A percentile compares a stretch with the other conserved stretches of the same genome.
These are phyloP conservation scores for Mycena belliarum DNA, from an alignment of 768 basidiomycete genomes.

Conservation along the genomic window DNA sequence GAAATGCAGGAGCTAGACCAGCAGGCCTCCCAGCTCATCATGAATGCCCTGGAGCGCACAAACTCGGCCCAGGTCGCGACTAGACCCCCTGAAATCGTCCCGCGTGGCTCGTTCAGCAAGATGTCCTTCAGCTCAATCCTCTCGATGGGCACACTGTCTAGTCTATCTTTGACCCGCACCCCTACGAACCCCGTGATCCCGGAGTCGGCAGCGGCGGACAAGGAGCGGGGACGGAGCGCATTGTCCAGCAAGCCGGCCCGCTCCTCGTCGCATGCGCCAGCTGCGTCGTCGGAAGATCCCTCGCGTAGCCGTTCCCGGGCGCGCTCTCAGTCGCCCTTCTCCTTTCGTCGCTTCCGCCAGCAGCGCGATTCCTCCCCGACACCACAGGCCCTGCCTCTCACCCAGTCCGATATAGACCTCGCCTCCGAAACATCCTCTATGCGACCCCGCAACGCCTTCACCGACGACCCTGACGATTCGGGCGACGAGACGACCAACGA, in stretches of 20 bases:
- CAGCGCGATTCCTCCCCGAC: conserved; percentile 58
- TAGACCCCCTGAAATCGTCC: conserved; percentile 36
- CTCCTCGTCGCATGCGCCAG: conserved; percentile 49
- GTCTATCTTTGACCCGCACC: conserved; percentile 61
- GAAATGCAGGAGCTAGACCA: conserved; percentile 42
- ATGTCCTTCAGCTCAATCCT: conserved; percentile 67
- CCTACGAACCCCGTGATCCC: conserved; percentile 37
- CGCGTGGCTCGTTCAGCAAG: conserved; percentile 51
- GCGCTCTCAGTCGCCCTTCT: conserved; percentile 82
- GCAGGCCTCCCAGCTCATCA: conserved; percentile 46
- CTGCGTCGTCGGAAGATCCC: conserved; percentile 34
- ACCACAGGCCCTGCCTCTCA: conserved; percentile 58
- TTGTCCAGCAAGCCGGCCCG: conserved; percentile 46
- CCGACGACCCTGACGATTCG: conserved; percentile 56
- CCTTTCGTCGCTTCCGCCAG: conserved; percentile 64
- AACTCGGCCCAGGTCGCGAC: conserved; percentile 33
- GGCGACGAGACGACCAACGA: conserved; percentile 60
- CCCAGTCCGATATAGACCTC: conserved; percentile 61
- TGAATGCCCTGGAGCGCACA: conserved; percentile 54
- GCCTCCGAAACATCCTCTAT: conserved; percentile 56
- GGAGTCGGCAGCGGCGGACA: conserved; percentile 27
- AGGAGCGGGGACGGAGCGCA: conserved; percentile 50
- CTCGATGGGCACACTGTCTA: conserved; percentile 58
- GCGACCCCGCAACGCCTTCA: conserved; percentile 63
- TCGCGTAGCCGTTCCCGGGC: conserved; percentile 60